Evolutionary conservation across 305 asterid genomes (phyloP).

Genomic region (Withania somnifera): DNA sequence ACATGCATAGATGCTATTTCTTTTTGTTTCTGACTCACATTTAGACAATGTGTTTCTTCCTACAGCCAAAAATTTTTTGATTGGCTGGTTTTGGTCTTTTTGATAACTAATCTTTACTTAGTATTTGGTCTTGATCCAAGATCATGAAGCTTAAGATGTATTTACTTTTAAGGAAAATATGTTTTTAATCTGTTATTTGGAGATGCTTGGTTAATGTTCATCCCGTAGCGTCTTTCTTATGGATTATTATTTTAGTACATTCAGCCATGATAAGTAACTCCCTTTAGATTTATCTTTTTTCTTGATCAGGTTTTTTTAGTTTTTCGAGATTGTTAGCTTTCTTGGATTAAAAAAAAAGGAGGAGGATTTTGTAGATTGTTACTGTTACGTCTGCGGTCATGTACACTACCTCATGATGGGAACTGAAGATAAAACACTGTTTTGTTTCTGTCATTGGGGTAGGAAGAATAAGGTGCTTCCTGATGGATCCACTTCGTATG

Average conservation of each 20-base stretch:
- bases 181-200: neutral
- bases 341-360: neutral
- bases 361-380: neutral
- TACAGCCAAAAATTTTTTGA: neutral
- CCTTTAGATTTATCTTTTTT: neutral
- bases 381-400: neutral
- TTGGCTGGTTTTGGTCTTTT: neutral
- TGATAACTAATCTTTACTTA: no score
- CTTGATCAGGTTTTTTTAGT: neutral
- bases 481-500: neutral
- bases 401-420: neutral
- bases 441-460: constrained; percentile 2
- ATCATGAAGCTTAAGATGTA: neutral
- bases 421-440: neutral
- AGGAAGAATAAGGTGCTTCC: neutral
- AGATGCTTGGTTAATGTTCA: neutral
- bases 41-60: neutral
- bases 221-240: neutral
- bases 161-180: neutral
- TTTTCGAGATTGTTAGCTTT: neutral
- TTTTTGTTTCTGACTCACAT: neutral
- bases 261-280: neutral
- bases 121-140: no score
- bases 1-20: neutral
- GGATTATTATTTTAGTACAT: neutral